Percentiles rank a stretch among this genome's conserved stretches.
phyloP scores from a whole-genome alignment of 768 basidiomycete species.

The Aureoboletus auriporus region DNA sequence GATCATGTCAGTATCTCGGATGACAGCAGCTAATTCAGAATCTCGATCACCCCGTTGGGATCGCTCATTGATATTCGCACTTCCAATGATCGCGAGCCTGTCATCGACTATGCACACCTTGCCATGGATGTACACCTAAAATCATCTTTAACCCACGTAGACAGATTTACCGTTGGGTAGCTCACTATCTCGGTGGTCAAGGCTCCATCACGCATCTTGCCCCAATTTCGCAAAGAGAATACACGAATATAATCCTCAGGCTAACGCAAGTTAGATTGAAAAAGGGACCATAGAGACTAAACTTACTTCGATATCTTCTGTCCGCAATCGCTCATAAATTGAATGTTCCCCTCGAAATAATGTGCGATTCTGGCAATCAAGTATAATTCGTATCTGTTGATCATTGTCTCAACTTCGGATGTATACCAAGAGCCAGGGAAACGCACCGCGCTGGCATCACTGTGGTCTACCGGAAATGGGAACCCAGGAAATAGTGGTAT shows the following conservation, averaged over 20 bases:
- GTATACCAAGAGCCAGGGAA: not conserved
- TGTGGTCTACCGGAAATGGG: conserved; percentile 86
- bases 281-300: not conserved
- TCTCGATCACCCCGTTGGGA: conserved; percentile 95
- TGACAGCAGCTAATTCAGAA: conserved; percentile 89
- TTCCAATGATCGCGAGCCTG: conserved; percentile 89
- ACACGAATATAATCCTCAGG: conserved; percentile 90
- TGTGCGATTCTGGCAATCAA: conserved; percentile 92
- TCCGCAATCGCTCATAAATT: conserved; percentile 80
- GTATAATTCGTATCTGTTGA: conserved; percentile 80
- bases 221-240: conserved; percentile 93
- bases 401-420: not conserved
- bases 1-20: conserved; percentile 96
- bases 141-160: conserved; percentile 10
- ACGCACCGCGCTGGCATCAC: conserved; percentile 87
- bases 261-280: conserved; percentile 36
- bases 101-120: conserved; percentile 84
- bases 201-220: conserved; percentile 76
- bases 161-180: not conserved
- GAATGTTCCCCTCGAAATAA: conserved; percentile 87
- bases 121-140: conserved; percentile 81
- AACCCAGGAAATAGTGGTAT: conserved; percentile 94
- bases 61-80: conserved; percentile 97
- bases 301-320: conserved; percentile 82
- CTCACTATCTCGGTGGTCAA: conserved; percentile 85